phyloP scores from a whole-genome alignment of 1,284 basidiomycete genomes.

The Ustilago lituana region DNA sequence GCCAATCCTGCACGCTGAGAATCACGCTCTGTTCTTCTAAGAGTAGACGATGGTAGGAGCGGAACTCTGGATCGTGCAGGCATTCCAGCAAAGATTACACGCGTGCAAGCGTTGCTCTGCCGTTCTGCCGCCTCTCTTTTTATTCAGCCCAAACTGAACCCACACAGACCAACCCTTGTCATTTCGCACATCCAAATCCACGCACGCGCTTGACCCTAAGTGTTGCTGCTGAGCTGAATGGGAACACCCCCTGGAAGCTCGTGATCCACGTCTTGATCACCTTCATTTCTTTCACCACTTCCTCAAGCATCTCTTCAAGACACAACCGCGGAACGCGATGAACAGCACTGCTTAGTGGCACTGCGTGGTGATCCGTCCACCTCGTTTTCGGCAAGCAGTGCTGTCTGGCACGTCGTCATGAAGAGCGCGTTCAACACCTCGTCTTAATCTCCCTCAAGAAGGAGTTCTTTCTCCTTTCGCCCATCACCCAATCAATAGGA shows the following conservation, averaged over 20 bases:
- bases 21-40: too few relatives aligned
- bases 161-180: constrained; percentile 34
- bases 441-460: background rate
- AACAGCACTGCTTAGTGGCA: background rate
- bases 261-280: background rate
- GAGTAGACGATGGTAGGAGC: too few relatives aligned
- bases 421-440: background rate
- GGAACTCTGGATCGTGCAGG: background rate
- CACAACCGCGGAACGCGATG: background rate
- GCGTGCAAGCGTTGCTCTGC: constrained; percentile 15
- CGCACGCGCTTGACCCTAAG: constrained; percentile 1
- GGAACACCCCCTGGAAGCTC: too few relatives aligned
- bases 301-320: constrained; percentile 4
- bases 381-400: background rate
- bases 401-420: constrained; percentile 1
- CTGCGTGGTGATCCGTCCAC: too few relatives aligned
- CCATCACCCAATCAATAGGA: too few relatives aligned
- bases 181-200: background rate
- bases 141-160: background rate
- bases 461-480: too few relatives aligned
- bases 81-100: constrained; percentile 1
- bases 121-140: constrained; percentile 17
- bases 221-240: too few relatives aligned
- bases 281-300: constrained; percentile 1
- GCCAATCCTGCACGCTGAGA: too few relatives aligned